These are phyloP conservation scores for Discostella stelligera DNA, from an alignment of 352 stramenopile species.

Conservation along the genomic window DNA sequence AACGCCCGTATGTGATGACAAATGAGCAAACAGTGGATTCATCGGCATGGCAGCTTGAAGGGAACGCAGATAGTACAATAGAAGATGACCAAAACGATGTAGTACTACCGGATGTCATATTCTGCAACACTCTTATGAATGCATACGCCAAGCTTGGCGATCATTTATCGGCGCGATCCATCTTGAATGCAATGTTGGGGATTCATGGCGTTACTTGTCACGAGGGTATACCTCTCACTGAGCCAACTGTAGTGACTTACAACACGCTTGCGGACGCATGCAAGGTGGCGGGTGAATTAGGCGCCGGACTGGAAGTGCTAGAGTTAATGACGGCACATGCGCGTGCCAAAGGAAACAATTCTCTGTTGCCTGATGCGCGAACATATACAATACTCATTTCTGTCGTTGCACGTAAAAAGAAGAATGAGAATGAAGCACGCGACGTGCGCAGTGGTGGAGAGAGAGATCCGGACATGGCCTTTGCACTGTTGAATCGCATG, in stretches of 20 bases:
- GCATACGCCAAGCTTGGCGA: constrained; percentile 75
- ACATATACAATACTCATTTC: constrained; percentile 82
- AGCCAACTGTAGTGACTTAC: constrained; percentile 76
- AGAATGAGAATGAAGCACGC: constrained; percentile 19
- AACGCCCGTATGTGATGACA: background rate
- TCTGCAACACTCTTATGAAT: constrained; percentile 84
- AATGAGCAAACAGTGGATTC: no score
- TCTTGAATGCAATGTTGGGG: constrained; percentile 72
- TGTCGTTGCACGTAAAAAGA: constrained; percentile 68
- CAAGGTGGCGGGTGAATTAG: constrained; percentile 67
- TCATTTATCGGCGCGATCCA: constrained; percentile 50
- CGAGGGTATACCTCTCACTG: constrained; percentile 51
- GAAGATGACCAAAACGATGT: constrained; percentile 20
- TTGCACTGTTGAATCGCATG: constrained; percentile 78
- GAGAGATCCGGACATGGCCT: constrained; percentile 76
- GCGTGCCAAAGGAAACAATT: constrained; percentile 28
- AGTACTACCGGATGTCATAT: constrained; percentile 75
- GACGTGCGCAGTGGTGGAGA: constrained; percentile 51
- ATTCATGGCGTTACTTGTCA: constrained; percentile 18
- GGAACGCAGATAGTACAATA: constrained; percentile 10
- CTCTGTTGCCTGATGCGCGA: constrained; percentile 55
- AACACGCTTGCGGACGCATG: constrained; percentile 81
- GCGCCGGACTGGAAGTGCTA: constrained; percentile 62
- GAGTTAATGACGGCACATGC: constrained; percentile 47
- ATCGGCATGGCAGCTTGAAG: background rate